Evolutionary conservation across 106 monocot species (phyloP).

Genomic region (Posidonia australis): DNA sequence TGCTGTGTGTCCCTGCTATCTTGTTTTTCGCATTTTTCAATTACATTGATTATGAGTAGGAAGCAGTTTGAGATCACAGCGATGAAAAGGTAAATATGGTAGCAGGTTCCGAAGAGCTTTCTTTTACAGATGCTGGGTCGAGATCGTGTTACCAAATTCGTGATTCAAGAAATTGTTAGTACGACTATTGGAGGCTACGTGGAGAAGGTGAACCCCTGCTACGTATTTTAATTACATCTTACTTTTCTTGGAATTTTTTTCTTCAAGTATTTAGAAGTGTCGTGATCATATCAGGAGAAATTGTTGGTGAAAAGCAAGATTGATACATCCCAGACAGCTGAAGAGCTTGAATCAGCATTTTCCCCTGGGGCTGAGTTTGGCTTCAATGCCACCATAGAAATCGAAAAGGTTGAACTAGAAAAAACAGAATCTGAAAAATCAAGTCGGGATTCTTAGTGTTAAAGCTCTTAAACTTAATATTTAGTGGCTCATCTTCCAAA

Average conservation of each 20-base stretch:
- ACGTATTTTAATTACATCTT: neutral
- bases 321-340: slow-evolving; percentile 42
- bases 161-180: slow-evolving; percentile 62
- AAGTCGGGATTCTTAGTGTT: neutral
- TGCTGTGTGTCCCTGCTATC: neutral
- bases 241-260: neutral
- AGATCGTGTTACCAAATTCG: slow-evolving; percentile 65
- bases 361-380: slow-evolving; percentile 44
- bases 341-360: slow-evolving; percentile 52
- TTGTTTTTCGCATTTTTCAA: neutral
- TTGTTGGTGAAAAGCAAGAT: slow-evolving; percentile 37
- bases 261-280: neutral
- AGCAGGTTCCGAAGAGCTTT: slow-evolving; percentile 71
- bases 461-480: neutral
- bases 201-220: slow-evolving; percentile 30
- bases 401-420: slow-evolving; percentile 30
- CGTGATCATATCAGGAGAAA: slow-evolving; percentile 29
- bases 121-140: slow-evolving; percentile 54
- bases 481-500: neutral
- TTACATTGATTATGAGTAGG: neutral
- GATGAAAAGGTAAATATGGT: neutral
- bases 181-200: slow-evolving; percentile 41
- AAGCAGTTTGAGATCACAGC: neutral
- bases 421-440: neutral
- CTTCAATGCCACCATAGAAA: slow-evolving; percentile 49